These are phyloP conservation scores for Hyphopichia homilentoma DNA, from an alignment of 805 yeast genomes.

Conservation along the genomic window DNA sequence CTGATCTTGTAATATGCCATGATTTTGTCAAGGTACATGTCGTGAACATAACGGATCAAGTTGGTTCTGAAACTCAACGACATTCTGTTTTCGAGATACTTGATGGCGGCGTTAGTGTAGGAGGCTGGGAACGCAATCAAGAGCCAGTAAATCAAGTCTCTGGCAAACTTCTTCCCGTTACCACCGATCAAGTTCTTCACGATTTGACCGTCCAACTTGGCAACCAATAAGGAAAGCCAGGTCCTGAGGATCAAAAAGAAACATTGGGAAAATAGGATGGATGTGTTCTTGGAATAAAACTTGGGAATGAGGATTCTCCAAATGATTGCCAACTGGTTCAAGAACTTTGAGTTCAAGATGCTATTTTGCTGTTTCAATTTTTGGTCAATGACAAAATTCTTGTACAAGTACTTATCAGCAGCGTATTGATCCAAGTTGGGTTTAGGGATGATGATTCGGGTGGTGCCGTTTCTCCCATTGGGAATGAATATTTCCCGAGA, in stretches of 20 bases:
- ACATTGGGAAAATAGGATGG: constrained; percentile 65
- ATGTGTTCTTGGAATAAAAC: constrained; percentile 61
- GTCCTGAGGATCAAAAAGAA: constrained; percentile 76
- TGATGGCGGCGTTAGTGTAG: constrained; percentile 87
- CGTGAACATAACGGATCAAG: constrained; percentile 82
- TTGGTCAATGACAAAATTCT: constrained; percentile 39
- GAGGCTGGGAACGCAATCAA: constrained; percentile 90
- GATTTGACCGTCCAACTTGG: constrained; percentile 87
- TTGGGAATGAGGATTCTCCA: constrained; percentile 83
- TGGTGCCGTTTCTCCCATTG: constrained; percentile 34
- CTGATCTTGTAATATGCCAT: constrained; percentile 81
- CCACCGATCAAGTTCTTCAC: constrained; percentile 86
- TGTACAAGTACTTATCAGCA: constrained; percentile 52
- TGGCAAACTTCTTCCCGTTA: constrained; percentile 65
- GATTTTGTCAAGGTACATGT: constrained; percentile 75
- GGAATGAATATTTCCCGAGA: constrained; percentile 47
- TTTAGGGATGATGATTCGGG: constrained; percentile 44
- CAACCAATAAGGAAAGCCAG: constrained; percentile 79
- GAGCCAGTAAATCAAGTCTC: constrained; percentile 84
- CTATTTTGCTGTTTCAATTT: constrained; percentile 24
- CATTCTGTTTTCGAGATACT: constrained; percentile 69
- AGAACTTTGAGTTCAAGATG: constrained; percentile 55
- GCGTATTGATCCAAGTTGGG: constrained; percentile 50
- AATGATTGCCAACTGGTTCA: constrained; percentile 69
- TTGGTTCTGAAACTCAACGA: constrained; percentile 83